phyloP scores from a whole-genome alignment of 352 stramenopile genomes.

The Globisporangium recalcitrans region DNA sequence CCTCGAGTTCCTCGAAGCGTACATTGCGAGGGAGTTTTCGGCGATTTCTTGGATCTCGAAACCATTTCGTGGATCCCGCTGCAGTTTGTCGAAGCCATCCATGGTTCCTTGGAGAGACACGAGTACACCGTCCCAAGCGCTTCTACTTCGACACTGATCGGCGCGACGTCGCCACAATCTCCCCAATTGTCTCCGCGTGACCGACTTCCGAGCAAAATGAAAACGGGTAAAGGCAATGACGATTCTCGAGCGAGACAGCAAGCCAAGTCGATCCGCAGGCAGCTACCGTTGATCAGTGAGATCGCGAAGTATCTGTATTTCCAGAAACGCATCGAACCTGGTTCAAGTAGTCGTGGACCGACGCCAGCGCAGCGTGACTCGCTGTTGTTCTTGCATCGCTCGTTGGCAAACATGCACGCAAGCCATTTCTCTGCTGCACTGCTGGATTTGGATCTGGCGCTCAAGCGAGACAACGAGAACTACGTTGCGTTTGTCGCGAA shows the following conservation, averaged over 20 bases:
- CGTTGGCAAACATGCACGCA: slow-evolving; percentile 27
- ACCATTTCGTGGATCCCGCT: slow-evolving; percentile 56
- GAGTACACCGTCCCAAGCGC: slow-evolving; percentile 31
- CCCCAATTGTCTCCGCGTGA: background rate
- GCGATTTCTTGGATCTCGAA: slow-evolving; percentile 55
- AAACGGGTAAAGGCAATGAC: background rate
- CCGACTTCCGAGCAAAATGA: background rate
- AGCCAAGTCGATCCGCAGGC: background rate
- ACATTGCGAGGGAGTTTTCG: slow-evolving; percentile 28
- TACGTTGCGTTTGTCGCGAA: slow-evolving; percentile 39
- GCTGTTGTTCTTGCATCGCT: slow-evolving; percentile 33
- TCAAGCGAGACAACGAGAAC: slow-evolving; percentile 40
- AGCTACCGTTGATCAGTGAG: slow-evolving; percentile 27
- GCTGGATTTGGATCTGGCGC: slow-evolving; percentile 31
- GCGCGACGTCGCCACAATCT: background rate
- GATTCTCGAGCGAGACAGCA: slow-evolving; percentile 1
- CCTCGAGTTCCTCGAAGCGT: slow-evolving; percentile 34
- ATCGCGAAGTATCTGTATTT: slow-evolving; percentile 39
- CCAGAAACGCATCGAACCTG: slow-evolving; percentile 25
- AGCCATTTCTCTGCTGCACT: slow-evolving; percentile 19
- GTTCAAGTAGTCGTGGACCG: background rate
- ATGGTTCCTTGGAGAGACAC: slow-evolving; percentile 29
- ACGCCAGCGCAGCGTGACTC: slow-evolving; percentile 20
- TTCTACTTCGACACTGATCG: background rate
- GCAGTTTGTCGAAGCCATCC: slow-evolving; percentile 32